Evolutionary conservation across 768 basidiomycete genomes (phyloP), one percentile per base, ranked within the genome.

Genomic region (Phlegmacium glaucopus): DNA sequence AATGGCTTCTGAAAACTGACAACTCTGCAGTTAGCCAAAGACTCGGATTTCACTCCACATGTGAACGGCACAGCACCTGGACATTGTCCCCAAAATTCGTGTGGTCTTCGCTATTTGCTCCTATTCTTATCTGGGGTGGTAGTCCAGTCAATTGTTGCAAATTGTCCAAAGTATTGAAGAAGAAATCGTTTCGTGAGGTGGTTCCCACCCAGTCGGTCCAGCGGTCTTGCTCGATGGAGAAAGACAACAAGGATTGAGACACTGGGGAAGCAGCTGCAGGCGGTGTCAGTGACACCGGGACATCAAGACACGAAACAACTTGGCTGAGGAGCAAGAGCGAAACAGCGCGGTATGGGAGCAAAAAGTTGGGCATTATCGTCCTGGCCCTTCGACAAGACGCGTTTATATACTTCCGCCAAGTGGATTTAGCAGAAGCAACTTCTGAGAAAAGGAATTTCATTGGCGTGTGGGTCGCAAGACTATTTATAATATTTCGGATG

Each of bases 211-310:
- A 88, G 50, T 85, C 84, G 9, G 71, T 67, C 83, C 83, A 87
- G 27, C 80, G 69, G 53, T 87, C 85, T 61, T 83, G 78, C 55
- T 86, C 86, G 44, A 87, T 76, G 26, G 84, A 87, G 53, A 86
- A 76, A 0, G 81, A 83, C 22, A 86, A 53, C 10, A 84, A 63
- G 9, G 76, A 76, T 6, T 72, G 70, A 7, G 68, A 62, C 1
- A 84, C 62, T 1, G 48, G 47, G 8, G 66, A 58, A 4, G 78
- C 69, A 35, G 40, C 51, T 4, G 56, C 46, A 1, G 76, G 75
- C 15, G 70, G 56, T 9, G 53, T 46, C 32, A 73, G 50, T 8
- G 77, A 69, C 16, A 84, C 56, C 1, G 71, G 52, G 26, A 82
- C 69, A 34, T 68, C 52, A 22, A 66, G 49, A 9, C 52, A 52